Evolutionary conservation across 2,329 filamentous ascomycete genomes (phyloP), one percentile per base, ranked within the genome.

Genomic region (Colletotrichum phormii): DNA sequence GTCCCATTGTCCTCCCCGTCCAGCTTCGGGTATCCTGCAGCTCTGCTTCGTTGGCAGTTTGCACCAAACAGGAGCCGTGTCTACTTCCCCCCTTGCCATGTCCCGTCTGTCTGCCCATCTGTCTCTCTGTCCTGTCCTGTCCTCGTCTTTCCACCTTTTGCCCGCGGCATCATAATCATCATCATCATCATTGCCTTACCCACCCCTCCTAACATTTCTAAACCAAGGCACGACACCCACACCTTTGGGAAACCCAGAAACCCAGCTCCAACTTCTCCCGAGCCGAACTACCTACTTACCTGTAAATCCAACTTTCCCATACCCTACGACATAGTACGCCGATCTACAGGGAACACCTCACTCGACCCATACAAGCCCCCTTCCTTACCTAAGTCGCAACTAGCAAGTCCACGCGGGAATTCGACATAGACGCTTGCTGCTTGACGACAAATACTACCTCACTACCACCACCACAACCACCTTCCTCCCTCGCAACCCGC

Each of bases 161-260:
- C 35, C 62, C 55, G 64, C 64, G 42, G 68, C 65, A 59, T 64
- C 58, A 55, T 29, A 65, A 69, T 72, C 70, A 51, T 72, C 69
- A 72, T 68, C 67, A 59, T 68, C 70, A 62, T 66, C 67, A 59
- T 63, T 63, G 51, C 60, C 65, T 67, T 51, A 46, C 51, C 53
- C 57, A 51, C 60, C 64, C 70, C 65, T 64, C 65, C 59, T 72
- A 64, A 72, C 51, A 55, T 54, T 51, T 51, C 59, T 64, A 67
- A 72, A 72, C 65, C 70, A 72, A 72, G 70, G 70, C 70, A 72
- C 53, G 35, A 59, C 70, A 68, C 65, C 63, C 70, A 72, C 59
- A 61, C 35, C 26, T 42, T 33, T 29, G 13, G 31, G 55, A 54
- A 46, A 31, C 29, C 42, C 35, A 49, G 24, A 31, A 24, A 26